These are phyloP conservation scores for Fusarium austroafricanum DNA, from an alignment of 2,329 filamentous ascomycete species.

Conservation along the genomic window DNA sequence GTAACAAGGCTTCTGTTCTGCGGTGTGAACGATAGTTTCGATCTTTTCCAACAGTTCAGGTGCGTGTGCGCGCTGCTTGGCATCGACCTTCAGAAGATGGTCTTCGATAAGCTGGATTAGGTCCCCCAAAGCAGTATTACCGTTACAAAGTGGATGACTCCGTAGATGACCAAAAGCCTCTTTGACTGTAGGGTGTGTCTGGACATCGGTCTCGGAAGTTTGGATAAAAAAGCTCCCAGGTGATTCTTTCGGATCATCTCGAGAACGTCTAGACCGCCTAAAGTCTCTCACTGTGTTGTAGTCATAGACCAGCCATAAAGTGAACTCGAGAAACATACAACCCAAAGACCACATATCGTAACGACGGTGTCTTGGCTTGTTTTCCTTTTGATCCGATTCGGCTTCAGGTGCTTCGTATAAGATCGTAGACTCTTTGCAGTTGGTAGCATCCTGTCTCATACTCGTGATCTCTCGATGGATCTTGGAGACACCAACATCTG, in stretches of 20 bases:
- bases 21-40: background rate
- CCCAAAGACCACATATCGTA: slow-evolving; percentile 39
- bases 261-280: background rate
- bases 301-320: slow-evolving; percentile 29
- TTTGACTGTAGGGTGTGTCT: slow-evolving; percentile 5
- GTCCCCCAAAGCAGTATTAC: slow-evolving; percentile 9
- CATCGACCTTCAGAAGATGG: background rate
- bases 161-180: background rate
- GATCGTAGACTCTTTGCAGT: slow-evolving; percentile 12
- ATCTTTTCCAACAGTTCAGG: background rate
- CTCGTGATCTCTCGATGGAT: slow-evolving; percentile 15
- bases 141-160: background rate
- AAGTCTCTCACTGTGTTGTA: background rate
- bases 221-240: slow-evolving; percentile 21
- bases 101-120: slow-evolving; percentile 7
- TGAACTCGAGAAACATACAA: slow-evolving; percentile 33
- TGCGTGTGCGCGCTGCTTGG: background rate
- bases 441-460: slow-evolving; percentile 17
- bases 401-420: slow-evolving; percentile 34
- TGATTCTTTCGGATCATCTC: slow-evolving; percentile 1
- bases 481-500: slow-evolving; percentile 35
- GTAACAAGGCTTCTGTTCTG: background rate
- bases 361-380: background rate
- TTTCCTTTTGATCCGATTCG: background rate
- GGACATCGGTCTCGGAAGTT: background rate